Conservation (phyloP, 2,329 filamentous ascomycete genomes). For the Paecilomyces formosus region DNA sequence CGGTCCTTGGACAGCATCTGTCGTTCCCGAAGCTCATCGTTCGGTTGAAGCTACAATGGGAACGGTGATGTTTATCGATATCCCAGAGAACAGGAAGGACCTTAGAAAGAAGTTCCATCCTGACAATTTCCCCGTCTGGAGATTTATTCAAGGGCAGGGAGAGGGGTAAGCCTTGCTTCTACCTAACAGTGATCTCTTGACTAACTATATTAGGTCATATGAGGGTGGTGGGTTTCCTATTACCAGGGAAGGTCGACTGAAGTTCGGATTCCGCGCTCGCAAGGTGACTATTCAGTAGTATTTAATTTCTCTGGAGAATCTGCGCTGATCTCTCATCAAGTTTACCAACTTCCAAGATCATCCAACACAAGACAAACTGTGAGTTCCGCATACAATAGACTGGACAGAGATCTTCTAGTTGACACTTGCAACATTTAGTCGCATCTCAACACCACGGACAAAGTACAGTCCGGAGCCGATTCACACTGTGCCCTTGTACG, state of each 20-base stretch:
- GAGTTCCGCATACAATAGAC: too few species aligned
- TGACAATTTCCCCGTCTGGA: slow-evolving; percentile 26
- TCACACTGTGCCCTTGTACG: too few species aligned
- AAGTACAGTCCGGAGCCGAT: slow-evolving; percentile 9
- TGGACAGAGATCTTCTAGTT: too few species aligned
- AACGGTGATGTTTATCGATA: slow-evolving; percentile 26
- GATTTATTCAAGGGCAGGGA: too few species aligned
- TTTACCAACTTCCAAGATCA: too few species aligned
- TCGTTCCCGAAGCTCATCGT: slow-evolving; percentile 18
- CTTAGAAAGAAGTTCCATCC: slow-evolving; percentile 27
- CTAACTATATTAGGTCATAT: slow-evolving; percentile 5
- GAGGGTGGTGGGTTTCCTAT: slow-evolving; percentile 17
- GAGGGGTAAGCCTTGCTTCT: too few species aligned
- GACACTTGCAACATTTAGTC: not conserved
- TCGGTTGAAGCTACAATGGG: slow-evolving; percentile 33
- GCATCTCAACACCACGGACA: slow-evolving; percentile 14
- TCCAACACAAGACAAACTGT: too few species aligned
- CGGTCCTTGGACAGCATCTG: slow-evolving; percentile 21
- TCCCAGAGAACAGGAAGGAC: slow-evolving; percentile 10
- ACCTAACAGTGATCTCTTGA: too few species aligned
- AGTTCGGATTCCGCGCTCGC: slow-evolving; percentile 15
- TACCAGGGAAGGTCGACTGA: slow-evolving; percentile 14
- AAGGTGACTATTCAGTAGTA: too few species aligned
- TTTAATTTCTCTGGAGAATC: too few species aligned
- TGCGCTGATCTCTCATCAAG: too few species aligned